Conservation (phyloP, 1,139 yeast species). For the Arxiozyma bovina region DNA sequence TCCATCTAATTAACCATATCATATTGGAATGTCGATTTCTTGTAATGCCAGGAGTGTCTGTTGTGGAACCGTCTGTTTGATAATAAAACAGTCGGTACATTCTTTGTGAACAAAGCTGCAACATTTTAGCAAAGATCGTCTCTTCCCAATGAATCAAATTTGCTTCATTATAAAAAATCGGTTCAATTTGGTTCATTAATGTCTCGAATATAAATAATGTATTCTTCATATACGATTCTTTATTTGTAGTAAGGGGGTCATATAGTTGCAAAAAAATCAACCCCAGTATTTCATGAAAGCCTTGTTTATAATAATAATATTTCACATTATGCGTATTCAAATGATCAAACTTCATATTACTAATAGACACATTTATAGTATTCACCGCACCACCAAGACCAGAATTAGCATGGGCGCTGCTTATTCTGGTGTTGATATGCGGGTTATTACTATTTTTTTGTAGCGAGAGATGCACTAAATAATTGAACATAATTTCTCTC, state of each 20-base stretch:
- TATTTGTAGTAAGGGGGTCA: slow-evolving; percentile 9
- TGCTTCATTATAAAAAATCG: slow-evolving; percentile 29
- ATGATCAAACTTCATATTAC: too few relatives aligned
- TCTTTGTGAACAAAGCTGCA: slow-evolving; percentile 37
- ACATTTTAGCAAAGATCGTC: slow-evolving; percentile 38
- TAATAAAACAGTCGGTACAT: slow-evolving; percentile 32
- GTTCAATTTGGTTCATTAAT: slow-evolving; percentile 28
- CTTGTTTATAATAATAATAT: slow-evolving; percentile 51
- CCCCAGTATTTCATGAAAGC: slow-evolving; percentile 62
- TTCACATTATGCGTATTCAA: too few relatives aligned
- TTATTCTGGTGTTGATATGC: too few relatives aligned
- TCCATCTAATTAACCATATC: slow-evolving; percentile 61
- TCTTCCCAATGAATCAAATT: slow-evolving; percentile 31
- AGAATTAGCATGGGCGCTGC: too few relatives aligned
- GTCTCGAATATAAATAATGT: slow-evolving; percentile 26
- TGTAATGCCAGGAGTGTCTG: slow-evolving; percentile 19
- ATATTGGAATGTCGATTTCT: slow-evolving; percentile 40
- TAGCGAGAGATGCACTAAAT: slow-evolving; percentile 14
- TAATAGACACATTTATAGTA: too few relatives aligned
- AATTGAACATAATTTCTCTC: slow-evolving; percentile 46
- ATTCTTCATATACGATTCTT: slow-evolving; percentile 6
- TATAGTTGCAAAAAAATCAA: slow-evolving; percentile 44
- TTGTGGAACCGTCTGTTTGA: background rate
- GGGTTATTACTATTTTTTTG: slow-evolving; percentile 3
- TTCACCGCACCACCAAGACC: too few relatives aligned